Conservation (phyloP, 2,329 filamentous ascomycete species). For the Pyricularia sp. region DNA sequence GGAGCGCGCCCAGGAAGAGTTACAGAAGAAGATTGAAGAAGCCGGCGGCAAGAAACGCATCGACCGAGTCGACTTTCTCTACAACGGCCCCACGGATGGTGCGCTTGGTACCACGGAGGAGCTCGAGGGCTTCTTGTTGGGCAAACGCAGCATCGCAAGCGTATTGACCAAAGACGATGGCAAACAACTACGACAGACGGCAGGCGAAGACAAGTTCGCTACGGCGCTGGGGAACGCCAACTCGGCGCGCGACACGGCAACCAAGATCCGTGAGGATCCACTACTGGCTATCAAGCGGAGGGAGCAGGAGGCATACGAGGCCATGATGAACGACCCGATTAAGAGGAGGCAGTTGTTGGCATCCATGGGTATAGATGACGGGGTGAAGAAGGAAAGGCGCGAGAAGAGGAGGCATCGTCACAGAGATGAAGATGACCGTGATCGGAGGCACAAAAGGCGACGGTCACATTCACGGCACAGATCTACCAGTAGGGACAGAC, state of each 20-base stretch:
- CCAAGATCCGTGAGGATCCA: constrained; percentile 86
- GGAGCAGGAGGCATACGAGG: constrained; percentile 72
- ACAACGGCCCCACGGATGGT: constrained; percentile 73
- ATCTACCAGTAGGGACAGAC: constrained; percentile 3
- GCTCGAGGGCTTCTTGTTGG: constrained; percentile 85
- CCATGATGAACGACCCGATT: constrained; percentile 69
- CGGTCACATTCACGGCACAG: constrained; percentile 18
- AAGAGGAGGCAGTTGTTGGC: constrained; percentile 59
- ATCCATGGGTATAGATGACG: constrained; percentile 47
- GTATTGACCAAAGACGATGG: constrained; percentile 69
- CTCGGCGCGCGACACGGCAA: constrained; percentile 66
- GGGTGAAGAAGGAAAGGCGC: constrained; percentile 25
- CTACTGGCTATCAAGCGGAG: constrained; percentile 88
- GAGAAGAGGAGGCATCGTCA: constrained; percentile 27
- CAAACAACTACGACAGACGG: constrained; percentile 71
- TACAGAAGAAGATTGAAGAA: constrained; percentile 81
- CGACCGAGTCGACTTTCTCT: constrained; percentile 97
- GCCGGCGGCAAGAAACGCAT: constrained; percentile 73
- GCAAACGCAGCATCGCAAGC: constrained; percentile 84
- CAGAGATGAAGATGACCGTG: constrained; percentile 25
- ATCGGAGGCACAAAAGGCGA: constrained; percentile 8
- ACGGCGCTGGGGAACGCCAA: constrained; percentile 61
- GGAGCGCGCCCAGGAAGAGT: constrained; percentile 84
- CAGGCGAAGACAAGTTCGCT: constrained; percentile 45
- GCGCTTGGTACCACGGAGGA: constrained; percentile 74